A percentile compares a stretch with the other conserved stretches of the same genome.
phyloP scores from a whole-genome alignment of 345 rosid species.

The Camelina neglecta region DNA sequence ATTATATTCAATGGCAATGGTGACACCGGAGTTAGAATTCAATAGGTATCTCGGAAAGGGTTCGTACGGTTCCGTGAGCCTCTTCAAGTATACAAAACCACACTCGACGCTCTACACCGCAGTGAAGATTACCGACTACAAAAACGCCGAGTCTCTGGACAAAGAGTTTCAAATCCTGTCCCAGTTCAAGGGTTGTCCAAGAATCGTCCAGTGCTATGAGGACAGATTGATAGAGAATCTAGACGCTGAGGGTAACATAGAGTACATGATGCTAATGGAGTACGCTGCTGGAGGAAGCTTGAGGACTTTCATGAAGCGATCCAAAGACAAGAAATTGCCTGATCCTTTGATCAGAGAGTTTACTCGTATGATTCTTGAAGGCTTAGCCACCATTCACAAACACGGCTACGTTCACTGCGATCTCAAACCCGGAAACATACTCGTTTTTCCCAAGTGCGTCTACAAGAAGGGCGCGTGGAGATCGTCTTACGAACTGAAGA shows the following conservation, averaged over 20 bases:
- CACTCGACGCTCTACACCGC: constrained; percentile 17
- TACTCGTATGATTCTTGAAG: constrained; percentile 48
- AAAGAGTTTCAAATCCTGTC: constrained; percentile 46
- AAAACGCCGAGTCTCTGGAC: constrained; percentile 40
- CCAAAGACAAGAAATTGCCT: constrained; percentile 37
- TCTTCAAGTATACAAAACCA: constrained; percentile 26
- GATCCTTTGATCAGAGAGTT: constrained; percentile 44
- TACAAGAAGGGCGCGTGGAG: not conserved
- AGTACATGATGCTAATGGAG: constrained; percentile 47
- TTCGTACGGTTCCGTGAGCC: constrained; percentile 29
- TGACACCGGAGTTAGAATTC: not conserved
- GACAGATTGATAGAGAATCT: constrained; percentile 29
- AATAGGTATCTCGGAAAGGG: constrained; percentile 2
- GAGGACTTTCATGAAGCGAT: constrained; percentile 28
- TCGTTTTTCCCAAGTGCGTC: constrained; percentile 22
- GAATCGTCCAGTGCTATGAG: constrained; percentile 43
- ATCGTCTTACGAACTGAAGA: constrained; percentile 23
- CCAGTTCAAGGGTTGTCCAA: constrained; percentile 36
- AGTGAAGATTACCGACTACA: constrained; percentile 42
- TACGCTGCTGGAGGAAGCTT: constrained; percentile 55
- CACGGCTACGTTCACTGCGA: constrained; percentile 53
- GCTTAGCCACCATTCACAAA: constrained; percentile 44
- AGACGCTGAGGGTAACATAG: constrained; percentile 27
- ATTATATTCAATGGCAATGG: constrained; percentile 18
- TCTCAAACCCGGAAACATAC: constrained; percentile 50